Percentiles rank a stretch among this genome's conserved stretches.
These are phyloP conservation scores for Salix viminalis DNA, from an alignment of 345 rosid species.

Conservation along the genomic window DNA sequence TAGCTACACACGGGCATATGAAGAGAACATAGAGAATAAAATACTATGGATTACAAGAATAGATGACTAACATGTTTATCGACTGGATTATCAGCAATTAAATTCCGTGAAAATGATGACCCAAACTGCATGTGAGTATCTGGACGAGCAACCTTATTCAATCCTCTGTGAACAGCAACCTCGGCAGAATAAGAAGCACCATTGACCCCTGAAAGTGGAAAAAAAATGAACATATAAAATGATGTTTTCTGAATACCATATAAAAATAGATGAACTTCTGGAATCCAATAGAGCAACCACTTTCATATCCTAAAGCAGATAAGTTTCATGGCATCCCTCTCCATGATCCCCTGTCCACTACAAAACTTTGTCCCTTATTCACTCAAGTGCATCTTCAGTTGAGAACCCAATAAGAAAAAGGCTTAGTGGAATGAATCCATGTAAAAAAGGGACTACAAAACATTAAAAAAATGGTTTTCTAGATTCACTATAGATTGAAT, in stretches of 20 bases:
- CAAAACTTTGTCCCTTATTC: background rate
- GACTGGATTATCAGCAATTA: slow-evolving; percentile 2
- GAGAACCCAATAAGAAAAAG: background rate
- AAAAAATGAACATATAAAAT: slow-evolving; percentile 1
- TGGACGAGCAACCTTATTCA: slow-evolving; percentile 14
- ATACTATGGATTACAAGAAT: background rate
- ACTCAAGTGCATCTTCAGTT: too few species aligned
- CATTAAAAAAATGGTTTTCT: background rate
- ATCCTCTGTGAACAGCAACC: slow-evolving; percentile 16
- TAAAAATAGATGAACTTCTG: background rate
- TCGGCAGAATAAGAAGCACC: slow-evolving; percentile 24
- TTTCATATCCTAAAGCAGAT: background rate
- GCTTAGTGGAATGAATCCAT: background rate
- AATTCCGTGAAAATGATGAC: slow-evolving; percentile 20
- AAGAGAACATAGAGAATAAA: background rate
- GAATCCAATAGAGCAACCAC: background rate
- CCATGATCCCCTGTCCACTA: background rate
- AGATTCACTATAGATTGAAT: background rate
- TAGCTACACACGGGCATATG: background rate
- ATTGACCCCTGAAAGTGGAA: slow-evolving; percentile 18
- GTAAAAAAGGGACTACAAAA: background rate
- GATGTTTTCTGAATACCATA: background rate
- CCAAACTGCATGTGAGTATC: slow-evolving; percentile 20
- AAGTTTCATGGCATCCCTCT: background rate
- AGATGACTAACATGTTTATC: slow-evolving; percentile 26